Conservation (phyloP, 352 stramenopile species). For the Elongisporangium undulatum region DNA sequence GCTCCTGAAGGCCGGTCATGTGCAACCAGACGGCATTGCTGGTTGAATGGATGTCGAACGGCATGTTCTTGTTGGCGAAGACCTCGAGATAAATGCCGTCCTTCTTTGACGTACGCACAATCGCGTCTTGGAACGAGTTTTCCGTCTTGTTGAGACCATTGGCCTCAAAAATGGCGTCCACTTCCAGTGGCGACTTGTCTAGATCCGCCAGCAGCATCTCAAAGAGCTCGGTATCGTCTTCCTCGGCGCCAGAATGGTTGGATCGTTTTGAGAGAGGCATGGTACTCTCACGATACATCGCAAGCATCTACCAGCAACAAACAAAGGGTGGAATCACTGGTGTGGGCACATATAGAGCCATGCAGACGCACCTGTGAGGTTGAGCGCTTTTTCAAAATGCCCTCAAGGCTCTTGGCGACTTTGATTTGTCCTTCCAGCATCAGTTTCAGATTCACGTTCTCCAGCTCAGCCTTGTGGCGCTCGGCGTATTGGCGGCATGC, state of each 20-base stretch:
- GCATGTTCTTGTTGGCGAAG: conserved; percentile 36
- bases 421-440: conserved; percentile 17
- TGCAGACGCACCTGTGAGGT: conserved; percentile 5
- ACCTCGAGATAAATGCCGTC: conserved; percentile 32
- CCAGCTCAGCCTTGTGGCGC: conserved; percentile 8
- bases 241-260: conserved; percentile 12
- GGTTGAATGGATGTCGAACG: conserved; percentile 24
- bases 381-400: conserved; percentile 8
- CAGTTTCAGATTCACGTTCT: conserved; percentile 16
- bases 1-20: conserved; percentile 26
- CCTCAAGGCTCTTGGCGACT: conserved; percentile 13
- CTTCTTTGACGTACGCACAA: conserved; percentile 23
- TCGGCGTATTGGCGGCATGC: conserved; percentile 30
- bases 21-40: conserved; percentile 26
- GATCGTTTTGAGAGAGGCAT: conserved; percentile 16
- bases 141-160: conserved; percentile 28
- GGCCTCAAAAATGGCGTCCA: conserved; percentile 28
- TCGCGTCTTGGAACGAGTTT: conserved; percentile 21
- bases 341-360: not conserved
- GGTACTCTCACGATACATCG: conserved; percentile 16
- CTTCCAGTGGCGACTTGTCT: conserved; percentile 21
- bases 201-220: conserved; percentile 25
- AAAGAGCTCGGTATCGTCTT: conserved; percentile 20
- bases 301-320: conserved; percentile 16
- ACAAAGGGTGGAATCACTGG: not conserved